Base-by-base conservation (phyloP, 148 eudicot species). In the Tetragonia tetragonoides region DNA sequence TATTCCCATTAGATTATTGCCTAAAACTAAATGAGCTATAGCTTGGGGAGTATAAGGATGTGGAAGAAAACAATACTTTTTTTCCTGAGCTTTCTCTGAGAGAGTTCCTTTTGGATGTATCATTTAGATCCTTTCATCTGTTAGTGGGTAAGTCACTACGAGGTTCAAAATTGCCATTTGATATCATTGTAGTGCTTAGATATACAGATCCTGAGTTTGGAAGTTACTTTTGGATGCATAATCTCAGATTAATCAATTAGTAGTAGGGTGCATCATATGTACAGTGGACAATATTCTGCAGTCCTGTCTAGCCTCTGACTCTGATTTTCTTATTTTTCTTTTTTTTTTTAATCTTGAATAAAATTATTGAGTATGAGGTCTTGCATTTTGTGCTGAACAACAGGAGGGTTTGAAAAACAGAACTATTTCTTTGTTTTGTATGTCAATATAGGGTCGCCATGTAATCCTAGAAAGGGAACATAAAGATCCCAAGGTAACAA, bases 401-500 rank as follows among this genome's bases (percentile, higher is more conserved):
- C 60, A 70, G 18, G 28, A 14, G 18, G 18, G 62, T 11, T 59
- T 34, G 44, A 56, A 7, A 47, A 16, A 46, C 51, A 44, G 44
- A 20, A 54, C 6, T 21, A 42, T 81, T 56, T 70, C 14, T 69
- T 63, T 85, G 60, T n/a, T 57, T 37, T 75, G 51, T 18, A 41
- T 78, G 41, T 78, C 38, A 10, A 72, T 75, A 56, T 79, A 95
- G 99, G 99, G 97, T 38, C 92, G 97, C 59, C 88, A 75, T 77
- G 99, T 93, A 41, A 84, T 95, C 74, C 90, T 95, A 67, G 94
- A 95, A 82, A 85, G 90, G 84, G 83, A 76, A 54, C 84, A 74
- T 49, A 89, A 86, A 81, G 80, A 56, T 68, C 97, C 97, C 23
- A 93, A 90, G 85, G 92, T 95, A 62, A 95, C 99, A 40, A 95